Conservation (phyloP, 345 rosid species). For the Stellera chamaejasme region DNA sequence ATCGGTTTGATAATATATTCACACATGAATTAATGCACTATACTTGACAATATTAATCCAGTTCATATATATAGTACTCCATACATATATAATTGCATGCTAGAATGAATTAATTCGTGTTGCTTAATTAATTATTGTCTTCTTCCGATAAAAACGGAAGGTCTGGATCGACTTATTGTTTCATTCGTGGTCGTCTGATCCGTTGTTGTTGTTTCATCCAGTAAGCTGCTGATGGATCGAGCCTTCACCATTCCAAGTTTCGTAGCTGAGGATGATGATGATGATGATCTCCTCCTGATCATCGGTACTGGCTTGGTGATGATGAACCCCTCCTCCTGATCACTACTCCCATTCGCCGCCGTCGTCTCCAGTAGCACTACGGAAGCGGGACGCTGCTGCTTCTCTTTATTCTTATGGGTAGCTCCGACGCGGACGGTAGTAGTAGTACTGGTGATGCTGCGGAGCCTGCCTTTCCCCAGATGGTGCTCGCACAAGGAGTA, state of each 20-base stretch:
- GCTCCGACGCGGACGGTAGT: slow-evolving; percentile 31
- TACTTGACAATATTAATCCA: too few relatives aligned
- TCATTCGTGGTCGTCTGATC: slow-evolving; percentile 2
- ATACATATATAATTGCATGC: too few relatives aligned
- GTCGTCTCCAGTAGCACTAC: not conserved
- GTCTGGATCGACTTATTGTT: not conserved
- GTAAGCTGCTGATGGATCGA: slow-evolving; percentile 86
- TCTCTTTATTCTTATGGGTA: slow-evolving; percentile 6
- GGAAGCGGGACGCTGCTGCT: not conserved
- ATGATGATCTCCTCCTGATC: slow-evolving; percentile 36
- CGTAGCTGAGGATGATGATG: not conserved
- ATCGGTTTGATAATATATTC: too few relatives aligned
- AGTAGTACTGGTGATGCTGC: too few relatives aligned
- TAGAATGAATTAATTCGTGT: too few relatives aligned
- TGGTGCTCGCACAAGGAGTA: slow-evolving; percentile 97
- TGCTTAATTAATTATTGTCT: too few relatives aligned
- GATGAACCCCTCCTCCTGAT: slow-evolving; percentile 12
- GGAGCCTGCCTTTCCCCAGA: slow-evolving; percentile 84
- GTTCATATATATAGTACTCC: too few relatives aligned
- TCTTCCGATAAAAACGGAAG: too few relatives aligned
- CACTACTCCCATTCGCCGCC: slow-evolving; percentile 5
- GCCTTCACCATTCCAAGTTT: slow-evolving; percentile 93
- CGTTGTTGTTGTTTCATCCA: slow-evolving; percentile 33
- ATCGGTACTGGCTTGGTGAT: slow-evolving; percentile 10
- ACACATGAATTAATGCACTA: too few relatives aligned